Evolutionary conservation across 2,329 filamentous ascomycete species (phyloP).

Genomic region (Mycogone perniciosa): DNA sequence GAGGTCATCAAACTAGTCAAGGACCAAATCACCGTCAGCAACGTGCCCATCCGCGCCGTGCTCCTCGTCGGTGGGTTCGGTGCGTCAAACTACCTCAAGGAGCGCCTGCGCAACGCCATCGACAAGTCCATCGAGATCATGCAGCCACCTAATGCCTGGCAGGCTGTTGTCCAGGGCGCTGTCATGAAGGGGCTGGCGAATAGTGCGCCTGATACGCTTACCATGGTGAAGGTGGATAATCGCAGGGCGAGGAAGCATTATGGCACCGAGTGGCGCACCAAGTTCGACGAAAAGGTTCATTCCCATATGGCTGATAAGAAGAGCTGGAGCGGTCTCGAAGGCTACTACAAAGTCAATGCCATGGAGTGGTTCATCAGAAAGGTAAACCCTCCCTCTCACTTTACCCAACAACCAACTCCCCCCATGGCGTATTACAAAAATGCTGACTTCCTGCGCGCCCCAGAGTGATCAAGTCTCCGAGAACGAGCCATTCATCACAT

Average conservation of each 20-base stretch:
- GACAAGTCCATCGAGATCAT: slow-evolving; percentile 33
- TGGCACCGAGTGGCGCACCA: slow-evolving; percentile 29
- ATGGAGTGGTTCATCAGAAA: slow-evolving; percentile 41
- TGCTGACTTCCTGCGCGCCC: neutral
- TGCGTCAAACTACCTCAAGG: slow-evolving; percentile 38
- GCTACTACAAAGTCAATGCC: slow-evolving; percentile 30
- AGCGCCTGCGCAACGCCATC: slow-evolving; percentile 31
- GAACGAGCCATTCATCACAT: slow-evolving; percentile 30
- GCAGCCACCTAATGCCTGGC: slow-evolving; percentile 42
- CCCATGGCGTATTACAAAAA: neutral
- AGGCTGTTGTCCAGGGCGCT: slow-evolving; percentile 42
- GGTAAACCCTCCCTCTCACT: slow-evolving; percentile 18
- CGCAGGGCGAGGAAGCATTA: slow-evolving; percentile 40
- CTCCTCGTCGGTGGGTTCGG: slow-evolving; percentile 43
- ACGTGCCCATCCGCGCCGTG: slow-evolving; percentile 34
- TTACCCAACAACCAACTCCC: no score
- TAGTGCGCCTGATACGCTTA: slow-evolving; percentile 27
- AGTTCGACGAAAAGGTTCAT: slow-evolving; percentile 27
- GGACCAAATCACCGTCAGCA: slow-evolving; percentile 34
- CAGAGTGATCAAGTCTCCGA: slow-evolving; percentile 35
- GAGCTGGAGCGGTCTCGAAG: slow-evolving; percentile 32
- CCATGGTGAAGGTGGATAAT: slow-evolving; percentile 33
- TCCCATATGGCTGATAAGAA: slow-evolving; percentile 25
- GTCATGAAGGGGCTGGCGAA: slow-evolving; percentile 42
- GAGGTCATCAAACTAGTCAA: slow-evolving; percentile 38